Conservation (phyloP, 805 yeast genomes). For the Metschnikowia similis region DNA sequence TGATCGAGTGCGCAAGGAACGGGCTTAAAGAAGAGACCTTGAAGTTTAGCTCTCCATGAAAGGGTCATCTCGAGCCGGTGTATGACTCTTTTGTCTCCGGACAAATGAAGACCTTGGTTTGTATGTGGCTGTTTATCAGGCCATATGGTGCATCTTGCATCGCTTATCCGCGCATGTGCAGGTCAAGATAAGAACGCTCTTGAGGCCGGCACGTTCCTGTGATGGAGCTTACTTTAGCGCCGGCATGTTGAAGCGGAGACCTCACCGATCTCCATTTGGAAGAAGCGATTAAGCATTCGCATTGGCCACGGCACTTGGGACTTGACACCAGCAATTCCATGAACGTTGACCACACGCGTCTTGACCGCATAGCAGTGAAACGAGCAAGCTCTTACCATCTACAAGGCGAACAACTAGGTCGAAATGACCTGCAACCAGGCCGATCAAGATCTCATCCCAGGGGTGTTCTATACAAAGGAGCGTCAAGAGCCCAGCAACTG, state of each 20-base stretch:
- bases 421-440: not conserved
- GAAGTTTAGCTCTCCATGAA: slow-evolving; percentile 10
- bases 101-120: not conserved
- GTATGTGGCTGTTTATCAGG: not conserved
- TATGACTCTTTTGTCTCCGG: not conserved
- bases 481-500: not conserved
- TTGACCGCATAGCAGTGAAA: not conserved
- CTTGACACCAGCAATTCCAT: not conserved
- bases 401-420: not conserved
- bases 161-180: slow-evolving; percentile 2
- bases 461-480: not conserved
- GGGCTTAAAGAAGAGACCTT: slow-evolving; percentile 36
- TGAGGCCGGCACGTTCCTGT: not conserved
- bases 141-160: not conserved
- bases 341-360: not conserved
- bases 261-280: too few species aligned
- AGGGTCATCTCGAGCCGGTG: too few species aligned
- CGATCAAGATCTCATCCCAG: slow-evolving; percentile 1
- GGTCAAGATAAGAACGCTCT: slow-evolving; percentile 2
- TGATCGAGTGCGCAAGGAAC: slow-evolving; percentile 42
- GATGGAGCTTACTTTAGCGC: not conserved
- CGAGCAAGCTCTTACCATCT: slow-evolving; percentile 1
- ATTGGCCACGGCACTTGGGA: too few species aligned
- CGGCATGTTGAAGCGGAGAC: not conserved
- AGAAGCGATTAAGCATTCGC: not conserved